These are phyloP conservation scores for Amanita rubescens DNA, from an alignment of 768 basidiomycete species.

Conservation along the genomic window DNA sequence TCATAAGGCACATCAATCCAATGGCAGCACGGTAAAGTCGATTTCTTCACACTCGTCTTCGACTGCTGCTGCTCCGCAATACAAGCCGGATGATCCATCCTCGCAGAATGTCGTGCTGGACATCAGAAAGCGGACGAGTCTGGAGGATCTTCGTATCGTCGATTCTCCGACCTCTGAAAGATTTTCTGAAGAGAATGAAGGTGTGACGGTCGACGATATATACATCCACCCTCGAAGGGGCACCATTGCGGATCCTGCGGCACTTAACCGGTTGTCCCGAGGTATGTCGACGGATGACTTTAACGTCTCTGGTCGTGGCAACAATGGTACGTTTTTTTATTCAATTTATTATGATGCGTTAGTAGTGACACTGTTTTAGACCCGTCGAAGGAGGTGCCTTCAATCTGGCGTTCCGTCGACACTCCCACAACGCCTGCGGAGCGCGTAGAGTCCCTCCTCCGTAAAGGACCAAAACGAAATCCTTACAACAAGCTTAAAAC, in stretches of 20 bases:
- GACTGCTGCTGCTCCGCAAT: background rate
- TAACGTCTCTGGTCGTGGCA: background rate
- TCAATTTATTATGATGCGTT: background rate
- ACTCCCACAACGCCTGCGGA: constrained; percentile 26
- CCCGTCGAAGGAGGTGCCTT: constrained; percentile 28
- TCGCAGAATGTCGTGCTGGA: constrained; percentile 1
- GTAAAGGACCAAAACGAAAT: constrained; percentile 17
- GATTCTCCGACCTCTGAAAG: background rate
- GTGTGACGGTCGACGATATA: constrained; percentile 7
- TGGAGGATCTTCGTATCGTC: constrained; percentile 4
- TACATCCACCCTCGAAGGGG: constrained; percentile 2
- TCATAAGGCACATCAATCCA: background rate
- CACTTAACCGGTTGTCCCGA: background rate
- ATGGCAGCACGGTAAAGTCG: background rate
- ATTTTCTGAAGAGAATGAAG: background rate
- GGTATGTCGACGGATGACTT: constrained; percentile 4
- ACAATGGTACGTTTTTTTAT: background rate
- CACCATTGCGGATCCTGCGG: background rate
- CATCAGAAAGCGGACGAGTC: constrained; percentile 3
- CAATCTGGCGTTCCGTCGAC: constrained; percentile 44
- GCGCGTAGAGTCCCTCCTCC: constrained; percentile 24
- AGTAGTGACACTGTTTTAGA: background rate
- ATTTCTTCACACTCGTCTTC: background rate
- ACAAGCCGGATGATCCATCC: background rate
- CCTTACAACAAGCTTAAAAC: constrained; percentile 34